Percentiles rank a stretch among this genome's conserved stretches.
These are phyloP conservation scores for Colletotrichum incanum DNA, from an alignment of 2,329 filamentous ascomycete species.

Conservation along the genomic window DNA sequence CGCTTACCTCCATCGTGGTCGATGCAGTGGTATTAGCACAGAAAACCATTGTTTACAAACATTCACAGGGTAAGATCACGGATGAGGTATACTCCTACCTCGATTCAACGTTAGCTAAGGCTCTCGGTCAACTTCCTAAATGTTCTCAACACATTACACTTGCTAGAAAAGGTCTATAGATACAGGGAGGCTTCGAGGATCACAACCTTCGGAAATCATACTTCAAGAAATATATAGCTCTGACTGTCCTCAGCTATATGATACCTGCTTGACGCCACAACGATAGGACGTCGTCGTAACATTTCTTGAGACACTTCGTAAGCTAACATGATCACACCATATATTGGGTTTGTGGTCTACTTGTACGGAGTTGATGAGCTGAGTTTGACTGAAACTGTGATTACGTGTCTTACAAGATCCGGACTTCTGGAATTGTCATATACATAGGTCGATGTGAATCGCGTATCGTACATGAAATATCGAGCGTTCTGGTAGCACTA, in stretches of 20 bases:
- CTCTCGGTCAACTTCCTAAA: neutral
- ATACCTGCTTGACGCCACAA: neutral
- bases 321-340: neutral
- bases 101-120: neutral
- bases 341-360: neutral
- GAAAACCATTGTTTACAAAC: neutral
- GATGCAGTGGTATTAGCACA: neutral
- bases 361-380: neutral
- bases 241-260: neutral
- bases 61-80: neutral
- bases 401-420: neutral
- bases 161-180: neutral
- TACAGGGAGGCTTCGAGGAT: too few species aligned
- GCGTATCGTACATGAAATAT: neutral
- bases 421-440: too few species aligned
- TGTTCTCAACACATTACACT: neutral
- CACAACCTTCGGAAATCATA: too few species aligned
- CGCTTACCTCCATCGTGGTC: neutral
- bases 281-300: neutral
- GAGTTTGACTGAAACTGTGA: neutral
- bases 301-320: neutral
- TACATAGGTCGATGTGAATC: neutral
- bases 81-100: neutral
- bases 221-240: too few species aligned
- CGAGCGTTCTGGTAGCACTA: neutral